Evolutionary conservation across 2,329 filamentous ascomycete species (phyloP).

Genomic region (Knoxdaviesia proteae): DNA sequence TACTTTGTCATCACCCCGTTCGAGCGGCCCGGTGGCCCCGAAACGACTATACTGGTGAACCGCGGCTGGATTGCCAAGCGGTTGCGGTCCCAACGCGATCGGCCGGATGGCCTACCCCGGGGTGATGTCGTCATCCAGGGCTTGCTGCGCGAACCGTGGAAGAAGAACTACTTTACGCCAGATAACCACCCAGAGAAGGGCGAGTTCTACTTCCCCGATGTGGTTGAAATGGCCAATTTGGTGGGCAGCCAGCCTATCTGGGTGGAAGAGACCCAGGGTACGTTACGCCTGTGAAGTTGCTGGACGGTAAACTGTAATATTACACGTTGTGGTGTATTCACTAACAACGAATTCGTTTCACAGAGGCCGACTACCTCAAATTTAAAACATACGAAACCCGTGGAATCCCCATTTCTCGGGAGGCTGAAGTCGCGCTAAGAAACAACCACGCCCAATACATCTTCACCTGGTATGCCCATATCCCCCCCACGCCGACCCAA

Average conservation of each 20-base stretch:
- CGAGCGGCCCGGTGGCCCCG: slow-evolving; percentile 39
- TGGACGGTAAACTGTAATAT: background rate
- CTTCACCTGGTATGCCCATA: slow-evolving; percentile 66
- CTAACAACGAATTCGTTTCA: slow-evolving; percentile 27
- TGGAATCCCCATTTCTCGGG: slow-evolving; percentile 74
- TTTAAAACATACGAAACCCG: slow-evolving; percentile 55
- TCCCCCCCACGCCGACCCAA: background rate
- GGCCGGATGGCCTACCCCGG: slow-evolving; percentile 42
- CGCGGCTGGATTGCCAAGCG: slow-evolving; percentile 80
- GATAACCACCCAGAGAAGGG: slow-evolving; percentile 65
- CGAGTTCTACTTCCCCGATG: slow-evolving; percentile 90
- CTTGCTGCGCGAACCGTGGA: slow-evolving; percentile 70
- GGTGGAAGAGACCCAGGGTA: slow-evolving; percentile 92
- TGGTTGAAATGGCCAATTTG: slow-evolving; percentile 70
- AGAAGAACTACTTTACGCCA: slow-evolving; percentile 96
- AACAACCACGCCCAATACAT: slow-evolving; percentile 99
- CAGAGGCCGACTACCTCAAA: slow-evolving; percentile 44
- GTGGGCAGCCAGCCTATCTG: slow-evolving; percentile 74
- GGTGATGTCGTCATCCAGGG: slow-evolving; percentile 67
- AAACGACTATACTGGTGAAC: slow-evolving; percentile 63
- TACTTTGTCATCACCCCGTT: slow-evolving; percentile 84
- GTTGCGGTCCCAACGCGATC: slow-evolving; percentile 41
- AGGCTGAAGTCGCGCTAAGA: slow-evolving; percentile 75
- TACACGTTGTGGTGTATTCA: slow-evolving; percentile 1
- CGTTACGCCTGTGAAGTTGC: slow-evolving; percentile 6